Conservation (phyloP, 169 alveolate species). For the Plasmodium gonderi region DNA sequence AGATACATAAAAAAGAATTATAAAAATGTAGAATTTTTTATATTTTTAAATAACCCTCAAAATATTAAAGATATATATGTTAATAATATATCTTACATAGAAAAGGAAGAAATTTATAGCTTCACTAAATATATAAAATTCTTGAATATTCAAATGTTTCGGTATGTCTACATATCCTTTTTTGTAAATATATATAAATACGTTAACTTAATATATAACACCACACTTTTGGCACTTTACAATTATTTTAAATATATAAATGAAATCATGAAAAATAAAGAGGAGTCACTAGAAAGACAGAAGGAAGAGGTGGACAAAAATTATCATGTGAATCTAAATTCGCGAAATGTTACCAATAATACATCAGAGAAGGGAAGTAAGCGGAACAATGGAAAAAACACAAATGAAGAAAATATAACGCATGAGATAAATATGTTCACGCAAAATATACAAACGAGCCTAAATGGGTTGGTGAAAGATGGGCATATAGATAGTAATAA, state of each 20-base stretch:
- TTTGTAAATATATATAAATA: constrained; percentile 52
- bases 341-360: background rate
- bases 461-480: background rate
- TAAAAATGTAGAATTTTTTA: constrained; percentile 47
- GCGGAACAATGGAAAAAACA: background rate
- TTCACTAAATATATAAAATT: constrained; percentile 25
- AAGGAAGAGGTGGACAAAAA: background rate
- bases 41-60: constrained; percentile 58
- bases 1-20: constrained; percentile 35
- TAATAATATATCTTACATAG: constrained; percentile 33
- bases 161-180: constrained; percentile 41
- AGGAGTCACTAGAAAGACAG: background rate
- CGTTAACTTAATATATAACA: constrained; percentile 37
- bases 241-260: constrained; percentile 21
- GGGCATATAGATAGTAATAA: background rate
- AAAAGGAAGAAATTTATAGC: constrained; percentile 6
- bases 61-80: constrained; percentile 37
- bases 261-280: background rate
- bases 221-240: constrained; percentile 30
- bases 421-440: background rate
- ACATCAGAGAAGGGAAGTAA: background rate
- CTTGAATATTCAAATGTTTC: constrained; percentile 60
- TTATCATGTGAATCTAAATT: background rate
- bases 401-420: background rate
- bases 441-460: background rate